Conservation (phyloP, 768 basidiomycete genomes). For the Tricholomella constricta region DNA sequence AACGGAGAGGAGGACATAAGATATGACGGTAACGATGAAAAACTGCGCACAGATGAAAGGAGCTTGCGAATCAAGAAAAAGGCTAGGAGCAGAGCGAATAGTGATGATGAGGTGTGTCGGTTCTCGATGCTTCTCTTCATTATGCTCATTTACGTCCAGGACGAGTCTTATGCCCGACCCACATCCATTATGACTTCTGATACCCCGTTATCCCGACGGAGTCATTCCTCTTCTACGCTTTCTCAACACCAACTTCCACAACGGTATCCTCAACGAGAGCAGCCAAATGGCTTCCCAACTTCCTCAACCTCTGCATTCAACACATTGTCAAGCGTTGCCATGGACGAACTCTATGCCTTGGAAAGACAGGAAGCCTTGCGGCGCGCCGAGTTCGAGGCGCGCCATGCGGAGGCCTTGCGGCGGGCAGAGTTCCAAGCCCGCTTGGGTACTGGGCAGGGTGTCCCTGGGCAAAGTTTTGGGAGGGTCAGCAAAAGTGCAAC, state of each 20-base stretch:
- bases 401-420: slow-evolving; percentile 64
- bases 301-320: slow-evolving; percentile 52
- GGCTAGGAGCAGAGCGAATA: slow-evolving; percentile 75
- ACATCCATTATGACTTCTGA: slow-evolving; percentile 53
- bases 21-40: slow-evolving; percentile 11
- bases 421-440: slow-evolving; percentile 77
- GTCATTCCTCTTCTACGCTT: slow-evolving; percentile 22
- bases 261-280: slow-evolving; percentile 23
- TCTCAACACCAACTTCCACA: slow-evolving; percentile 26
- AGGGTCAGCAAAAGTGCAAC: slow-evolving; percentile 63
- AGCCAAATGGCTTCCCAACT: slow-evolving; percentile 23
- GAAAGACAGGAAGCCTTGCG: slow-evolving; percentile 84
- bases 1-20: background rate
- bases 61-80: slow-evolving; percentile 65
- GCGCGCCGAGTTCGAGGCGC: slow-evolving; percentile 84
- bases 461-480: slow-evolving; percentile 16
- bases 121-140: slow-evolving; percentile 9
- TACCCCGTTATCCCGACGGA: slow-evolving; percentile 37
- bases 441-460: slow-evolving; percentile 31
- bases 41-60: slow-evolving; percentile 8
- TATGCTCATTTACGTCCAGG: slow-evolving; percentile 31
- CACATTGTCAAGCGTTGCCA: slow-evolving; percentile 74
- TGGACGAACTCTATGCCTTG: slow-evolving; percentile 88
- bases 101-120: slow-evolving; percentile 77
- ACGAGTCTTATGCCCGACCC: slow-evolving; percentile 60